Evolutionary conservation across 768 basidiomycete genomes (phyloP), one percentile per base, ranked within the genome.

Genomic region (Kwoniella bestiolae): DNA sequence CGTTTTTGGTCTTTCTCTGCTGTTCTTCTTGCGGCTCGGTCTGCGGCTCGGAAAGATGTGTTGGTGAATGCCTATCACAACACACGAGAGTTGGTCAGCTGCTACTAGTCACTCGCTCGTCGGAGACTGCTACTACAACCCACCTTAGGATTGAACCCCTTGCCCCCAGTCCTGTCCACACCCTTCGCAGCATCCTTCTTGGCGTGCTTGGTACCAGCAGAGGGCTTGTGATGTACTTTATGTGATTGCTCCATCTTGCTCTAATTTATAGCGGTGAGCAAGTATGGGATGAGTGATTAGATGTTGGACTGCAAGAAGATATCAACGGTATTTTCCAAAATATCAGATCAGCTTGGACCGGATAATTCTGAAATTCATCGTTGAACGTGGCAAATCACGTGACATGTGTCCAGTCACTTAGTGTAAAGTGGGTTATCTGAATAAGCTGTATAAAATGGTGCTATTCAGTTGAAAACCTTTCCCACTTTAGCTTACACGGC

Each of bases 1-100:
- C 94, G 86, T 1, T 92, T 91, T 82, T 99, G 95, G 79, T 96
- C 93, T 60, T 88, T 87, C 78, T 99, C 96, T 29, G 88, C 94
- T 62, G 91, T 94, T 59, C 96, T 86, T 21, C 95, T 86, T 7
- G 91, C 94, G 79, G 94, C 91, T 32, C 87, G 84, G 74, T 96
- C 92, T 45, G 95, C 96, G 56, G 88, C 85, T 65, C 91, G 87
- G 68, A 92, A 95, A 35, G 93, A 96, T 82, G 86, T 90, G 32
- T 90, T 91, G 16, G 93, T 94, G 82, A 98, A 97, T 1, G 95
- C 95, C 93, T 84, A 41, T 7, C 5, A n/a, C n/a, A 14, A 35
- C 34, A 18, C 18, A 50, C 18, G 32, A 21, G 38, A 62, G 21
- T 23, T n/a, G 38, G 34, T 8, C 28, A 55, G 29, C 52, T 34